Percentiles rank a stretch among this genome's conserved stretches.
Evolutionary conservation across 2,329 filamentous ascomycete species (phyloP).

Genomic region (Colletotrichum sidae): DNA sequence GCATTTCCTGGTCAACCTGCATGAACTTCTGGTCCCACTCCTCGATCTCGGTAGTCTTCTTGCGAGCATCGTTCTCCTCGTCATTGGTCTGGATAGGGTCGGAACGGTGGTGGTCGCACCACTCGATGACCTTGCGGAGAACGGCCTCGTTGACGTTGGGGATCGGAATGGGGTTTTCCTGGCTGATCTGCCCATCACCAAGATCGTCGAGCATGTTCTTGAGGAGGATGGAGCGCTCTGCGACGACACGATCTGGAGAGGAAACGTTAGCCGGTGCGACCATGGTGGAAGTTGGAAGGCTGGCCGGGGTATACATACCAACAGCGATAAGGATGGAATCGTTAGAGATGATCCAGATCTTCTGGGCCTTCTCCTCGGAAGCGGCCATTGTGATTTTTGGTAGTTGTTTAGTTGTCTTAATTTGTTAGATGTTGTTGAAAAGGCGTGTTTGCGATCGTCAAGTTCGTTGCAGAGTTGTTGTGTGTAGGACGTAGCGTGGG

Average conservation of each 20-base stretch:
- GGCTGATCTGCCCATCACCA: conserved; percentile 68
- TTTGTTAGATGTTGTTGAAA: conserved; percentile 4
- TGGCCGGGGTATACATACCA: conserved; percentile 41
- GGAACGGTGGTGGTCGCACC: conserved; percentile 94
- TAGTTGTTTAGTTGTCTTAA: not conserved
- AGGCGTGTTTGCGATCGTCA: not conserved
- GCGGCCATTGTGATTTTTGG: conserved; percentile 47
- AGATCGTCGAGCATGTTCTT: conserved; percentile 99
- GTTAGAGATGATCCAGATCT: conserved; percentile 64
- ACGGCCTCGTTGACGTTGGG: conserved; percentile 95
- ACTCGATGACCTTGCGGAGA: conserved; percentile 95
- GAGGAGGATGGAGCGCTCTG: conserved; percentile 92
- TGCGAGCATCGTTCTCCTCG: conserved; percentile 92
- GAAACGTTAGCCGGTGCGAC: conserved; percentile 16
- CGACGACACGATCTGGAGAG: conserved; percentile 79
- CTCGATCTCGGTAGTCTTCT: conserved; percentile 99
- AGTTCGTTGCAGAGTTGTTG: no score
- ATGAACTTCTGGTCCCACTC: conserved; percentile 99
- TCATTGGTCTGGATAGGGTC: conserved; percentile 86
- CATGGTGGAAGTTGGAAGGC: not conserved
- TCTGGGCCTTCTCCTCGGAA: conserved; percentile 48
- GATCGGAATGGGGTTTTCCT: conserved; percentile 82
- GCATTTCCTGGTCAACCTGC: conserved; percentile 99
- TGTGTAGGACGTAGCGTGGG: no score
- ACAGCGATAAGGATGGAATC: conserved; percentile 60